Evolutionary conservation across 2,329 filamentous ascomycete species (phyloP).

Genomic region (Aureobasidium sp.): DNA sequence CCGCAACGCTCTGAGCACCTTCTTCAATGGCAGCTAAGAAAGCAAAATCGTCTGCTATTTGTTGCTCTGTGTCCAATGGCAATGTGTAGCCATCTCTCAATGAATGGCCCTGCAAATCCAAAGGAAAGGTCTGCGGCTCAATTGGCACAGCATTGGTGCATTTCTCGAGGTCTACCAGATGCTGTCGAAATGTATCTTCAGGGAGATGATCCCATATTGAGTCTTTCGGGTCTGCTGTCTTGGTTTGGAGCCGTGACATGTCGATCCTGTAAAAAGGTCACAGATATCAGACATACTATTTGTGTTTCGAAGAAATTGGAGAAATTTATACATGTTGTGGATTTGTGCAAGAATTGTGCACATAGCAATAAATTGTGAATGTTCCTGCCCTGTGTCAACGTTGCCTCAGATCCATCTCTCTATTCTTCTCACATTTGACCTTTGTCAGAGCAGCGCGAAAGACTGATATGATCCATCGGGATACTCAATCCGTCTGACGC

Average conservation of each 20-base stretch:
- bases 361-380: neutral
- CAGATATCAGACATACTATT: too few species aligned
- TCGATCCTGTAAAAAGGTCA: neutral
- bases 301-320: neutral
- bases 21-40: conserved; percentile 12
- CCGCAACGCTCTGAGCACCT: conserved; percentile 11
- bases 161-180: conserved; percentile 8
- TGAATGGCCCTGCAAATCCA: neutral
- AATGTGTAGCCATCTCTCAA: neutral
- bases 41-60: conserved; percentile 11
- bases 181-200: conserved; percentile 7
- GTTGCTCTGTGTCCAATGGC: neutral
- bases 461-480: too few species aligned
- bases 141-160: conserved; percentile 10
- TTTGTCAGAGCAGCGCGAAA: too few species aligned
- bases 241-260: conserved; percentile 3
- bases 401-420: too few species aligned
- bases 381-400: neutral
- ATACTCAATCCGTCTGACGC: too few species aligned
- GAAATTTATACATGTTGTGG: neutral
- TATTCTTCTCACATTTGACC: too few species aligned
- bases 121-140: neutral
- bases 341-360: neutral
- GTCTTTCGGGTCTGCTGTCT: neutral
- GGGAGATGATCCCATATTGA: neutral